These are phyloP conservation scores for Penicillium thymicola DNA, from an alignment of 2,329 filamentous ascomycete species.

Conservation along the genomic window DNA sequence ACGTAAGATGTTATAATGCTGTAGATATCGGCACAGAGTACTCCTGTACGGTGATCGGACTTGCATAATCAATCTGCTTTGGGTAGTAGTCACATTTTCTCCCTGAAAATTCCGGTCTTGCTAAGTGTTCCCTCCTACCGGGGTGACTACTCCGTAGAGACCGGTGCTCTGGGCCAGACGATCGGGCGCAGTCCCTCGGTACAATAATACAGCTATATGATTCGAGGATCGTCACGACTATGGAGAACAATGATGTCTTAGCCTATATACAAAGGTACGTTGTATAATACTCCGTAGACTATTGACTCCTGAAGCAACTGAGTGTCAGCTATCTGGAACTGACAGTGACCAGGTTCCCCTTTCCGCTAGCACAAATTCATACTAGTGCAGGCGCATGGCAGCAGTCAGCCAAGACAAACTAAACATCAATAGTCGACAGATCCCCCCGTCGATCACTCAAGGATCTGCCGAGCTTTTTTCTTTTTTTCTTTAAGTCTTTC, in stretches of 20 bases:
- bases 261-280: not conserved
- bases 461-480: constrained; percentile 29
- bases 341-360: not conserved
- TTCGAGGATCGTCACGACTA: constrained; percentile 1
- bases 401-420: constrained; percentile 32
- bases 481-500: constrained; percentile 10
- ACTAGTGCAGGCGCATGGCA: constrained; percentile 20
- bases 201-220: constrained; percentile 1
- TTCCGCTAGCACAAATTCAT: constrained; percentile 5
- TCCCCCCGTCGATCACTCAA: constrained; percentile 36
- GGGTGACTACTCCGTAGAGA: not conserved
- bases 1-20: not conserved
- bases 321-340: constrained; percentile 9
- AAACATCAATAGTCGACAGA: constrained; percentile 41
- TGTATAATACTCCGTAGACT: constrained; percentile 7
- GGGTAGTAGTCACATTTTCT: not conserved
- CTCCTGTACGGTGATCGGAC: constrained; percentile 3
- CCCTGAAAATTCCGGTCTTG: not conserved
- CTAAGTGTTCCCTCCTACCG: not conserved
- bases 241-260: constrained; percentile 3
- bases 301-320: constrained; percentile 22
- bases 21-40: not conserved
- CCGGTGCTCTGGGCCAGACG: constrained; percentile 7
- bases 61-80: constrained; percentile 9
- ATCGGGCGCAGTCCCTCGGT: constrained; percentile 6